phyloP scores from a whole-genome alignment of 2,329 filamentous ascomycete species.

The Didymosphaeria variabile region DNA sequence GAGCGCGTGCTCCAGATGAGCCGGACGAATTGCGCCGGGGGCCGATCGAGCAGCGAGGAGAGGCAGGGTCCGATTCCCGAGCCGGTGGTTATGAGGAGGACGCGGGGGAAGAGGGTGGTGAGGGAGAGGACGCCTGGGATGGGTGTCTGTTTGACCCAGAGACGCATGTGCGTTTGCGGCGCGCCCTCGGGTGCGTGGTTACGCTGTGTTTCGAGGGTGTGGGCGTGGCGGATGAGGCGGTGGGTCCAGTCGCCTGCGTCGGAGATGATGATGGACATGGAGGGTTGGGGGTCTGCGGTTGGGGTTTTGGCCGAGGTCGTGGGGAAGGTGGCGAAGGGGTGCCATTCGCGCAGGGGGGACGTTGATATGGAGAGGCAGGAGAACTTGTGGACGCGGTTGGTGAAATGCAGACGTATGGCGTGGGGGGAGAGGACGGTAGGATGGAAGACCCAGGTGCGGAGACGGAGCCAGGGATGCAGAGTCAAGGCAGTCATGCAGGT shows the following conservation, averaged over 20 bases:
- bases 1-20: constrained; percentile 74
- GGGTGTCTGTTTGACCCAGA: constrained; percentile 42
- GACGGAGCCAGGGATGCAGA: constrained; percentile 75
- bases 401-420: constrained; percentile 71
- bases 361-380: constrained; percentile 42
- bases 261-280: constrained; percentile 44
- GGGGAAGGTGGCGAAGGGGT: constrained; percentile 51
- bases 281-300: background rate
- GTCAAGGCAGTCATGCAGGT: constrained; percentile 70
- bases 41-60: constrained; percentile 63
- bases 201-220: background rate
- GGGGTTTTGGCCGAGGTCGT: constrained; percentile 6
- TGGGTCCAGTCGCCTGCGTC: constrained; percentile 48
- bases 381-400: constrained; percentile 39
- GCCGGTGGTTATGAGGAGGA: constrained; percentile 47
- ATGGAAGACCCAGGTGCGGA: constrained; percentile 72
- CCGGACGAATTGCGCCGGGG: constrained; percentile 59
- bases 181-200: background rate
- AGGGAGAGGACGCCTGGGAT: constrained; percentile 45
- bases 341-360: constrained; percentile 45
- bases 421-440: constrained; percentile 75
- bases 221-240: constrained; percentile 23
- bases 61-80: constrained; percentile 52
- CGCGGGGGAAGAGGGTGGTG: constrained; percentile 38
- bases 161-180: constrained; percentile 14